Conservation (phyloP, 176 grass and related monocot species). For the Triticum monococcum region DNA sequence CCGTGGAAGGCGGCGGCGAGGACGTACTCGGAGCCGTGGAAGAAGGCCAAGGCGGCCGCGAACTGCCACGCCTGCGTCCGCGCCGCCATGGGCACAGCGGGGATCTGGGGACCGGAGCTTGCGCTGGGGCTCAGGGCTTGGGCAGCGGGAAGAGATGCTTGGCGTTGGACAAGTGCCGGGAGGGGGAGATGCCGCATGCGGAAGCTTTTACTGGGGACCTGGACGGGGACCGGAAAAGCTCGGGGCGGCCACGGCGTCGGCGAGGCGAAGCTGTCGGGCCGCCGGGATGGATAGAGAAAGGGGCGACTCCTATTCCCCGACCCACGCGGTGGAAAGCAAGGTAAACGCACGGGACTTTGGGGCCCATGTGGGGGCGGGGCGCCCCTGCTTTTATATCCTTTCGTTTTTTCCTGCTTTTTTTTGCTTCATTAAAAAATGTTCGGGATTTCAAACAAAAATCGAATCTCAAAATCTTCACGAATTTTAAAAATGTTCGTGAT, state of each 20-base stretch:
- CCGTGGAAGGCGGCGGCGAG: slow-evolving; percentile 71
- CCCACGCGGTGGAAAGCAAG: too few species aligned
- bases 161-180: background rate
- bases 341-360: too few species aligned
- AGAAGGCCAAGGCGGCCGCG: slow-evolving; percentile 51
- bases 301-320: too few species aligned
- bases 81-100: slow-evolving; percentile 23
- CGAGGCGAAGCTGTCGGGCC: background rate
- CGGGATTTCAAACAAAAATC: too few species aligned
- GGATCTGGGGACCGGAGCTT: slow-evolving; percentile 11
- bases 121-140: slow-evolving; percentile 4
- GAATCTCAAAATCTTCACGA: too few species aligned
- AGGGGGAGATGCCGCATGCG: slow-evolving; percentile 26
- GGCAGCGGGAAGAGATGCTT: slow-evolving; percentile 5
- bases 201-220: background rate
- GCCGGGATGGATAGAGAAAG: background rate
- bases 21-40: slow-evolving; percentile 83
- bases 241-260: background rate
- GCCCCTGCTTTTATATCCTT: too few species aligned
- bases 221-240: background rate
- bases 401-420: too few species aligned
- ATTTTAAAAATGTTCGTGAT: too few species aligned
- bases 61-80: slow-evolving; percentile 64
- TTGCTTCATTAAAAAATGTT: too few species aligned
- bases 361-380: too few species aligned